phyloP scores from a whole-genome alignment of 352 stramenopile genomes.

The Phytophthora idaei region DNA sequence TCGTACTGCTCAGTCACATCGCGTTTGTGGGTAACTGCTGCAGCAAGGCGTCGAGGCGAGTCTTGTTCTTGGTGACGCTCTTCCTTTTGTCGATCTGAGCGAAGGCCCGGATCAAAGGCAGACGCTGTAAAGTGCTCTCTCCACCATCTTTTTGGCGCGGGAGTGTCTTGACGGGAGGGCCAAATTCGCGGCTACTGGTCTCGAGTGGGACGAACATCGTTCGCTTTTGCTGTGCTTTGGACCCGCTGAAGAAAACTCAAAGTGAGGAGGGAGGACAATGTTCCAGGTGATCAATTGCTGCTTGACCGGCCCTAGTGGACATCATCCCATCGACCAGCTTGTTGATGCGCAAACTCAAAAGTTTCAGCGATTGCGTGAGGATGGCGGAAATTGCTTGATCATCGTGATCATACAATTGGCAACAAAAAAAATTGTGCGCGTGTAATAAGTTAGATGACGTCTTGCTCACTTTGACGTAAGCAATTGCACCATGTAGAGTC shows the following conservation, averaged over 20 bases:
- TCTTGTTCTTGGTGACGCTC: not conserved
- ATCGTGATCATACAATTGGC: not conserved
- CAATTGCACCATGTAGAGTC: not conserved
- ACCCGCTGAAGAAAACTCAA: constrained; percentile 1
- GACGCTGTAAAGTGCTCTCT: not conserved
- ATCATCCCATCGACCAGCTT: not conserved
- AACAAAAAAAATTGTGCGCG: no score
- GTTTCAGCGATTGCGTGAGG: constrained; percentile 2
- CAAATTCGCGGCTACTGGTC: not conserved
- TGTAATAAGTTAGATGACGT: not conserved
- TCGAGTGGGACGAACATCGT: not conserved
- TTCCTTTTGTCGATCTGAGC: no score
- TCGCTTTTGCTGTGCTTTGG: not conserved
- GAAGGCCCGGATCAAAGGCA: no score
- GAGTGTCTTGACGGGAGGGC: not conserved
- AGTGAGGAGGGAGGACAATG: constrained; percentile 3
- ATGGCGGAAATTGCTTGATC: not conserved
- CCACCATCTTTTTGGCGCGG: not conserved
- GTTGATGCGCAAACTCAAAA: constrained; percentile 4
- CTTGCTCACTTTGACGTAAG: not conserved
- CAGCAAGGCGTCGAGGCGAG: not conserved
- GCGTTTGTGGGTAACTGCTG: constrained; percentile 4
- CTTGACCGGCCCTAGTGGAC: not conserved
- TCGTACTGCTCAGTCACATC: not conserved
- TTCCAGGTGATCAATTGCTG: constrained; percentile 3